phyloP scores from a whole-genome alignment of 148 eudicot genomes.

The Fagopyrum esculentum region DNA sequence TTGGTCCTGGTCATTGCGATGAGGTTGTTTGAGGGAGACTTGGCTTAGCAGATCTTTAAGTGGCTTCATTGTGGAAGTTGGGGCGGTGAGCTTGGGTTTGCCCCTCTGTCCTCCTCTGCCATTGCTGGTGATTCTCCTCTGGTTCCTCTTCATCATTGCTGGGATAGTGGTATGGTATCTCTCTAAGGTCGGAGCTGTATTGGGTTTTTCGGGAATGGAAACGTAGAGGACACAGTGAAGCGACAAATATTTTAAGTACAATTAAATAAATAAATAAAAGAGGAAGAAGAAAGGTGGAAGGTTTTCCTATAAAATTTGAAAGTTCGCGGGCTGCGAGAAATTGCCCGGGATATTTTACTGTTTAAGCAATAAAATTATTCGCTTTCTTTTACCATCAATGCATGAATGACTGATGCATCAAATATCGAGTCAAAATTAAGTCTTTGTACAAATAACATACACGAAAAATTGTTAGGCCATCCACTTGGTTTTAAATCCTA shows the following conservation, averaged over 20 bases:
- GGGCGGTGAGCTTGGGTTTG: slow-evolving; percentile 16
- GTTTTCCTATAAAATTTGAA: not conserved
- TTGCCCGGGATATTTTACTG: not conserved
- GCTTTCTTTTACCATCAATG: too few species aligned
- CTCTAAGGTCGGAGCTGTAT: not conserved
- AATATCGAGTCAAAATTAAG: too few species aligned
- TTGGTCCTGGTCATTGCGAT: not conserved
- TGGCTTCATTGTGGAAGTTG: slow-evolving; percentile 30
- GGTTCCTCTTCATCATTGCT: slow-evolving; percentile 25
- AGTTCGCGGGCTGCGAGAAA: not conserved
- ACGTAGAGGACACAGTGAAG: not conserved
- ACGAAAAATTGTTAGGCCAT: too few species aligned
- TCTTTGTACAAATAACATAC: too few species aligned
- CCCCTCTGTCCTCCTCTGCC: slow-evolving; percentile 11
- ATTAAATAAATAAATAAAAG: not conserved
- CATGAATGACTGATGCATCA: too few species aligned
- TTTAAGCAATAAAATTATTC: too few species aligned
- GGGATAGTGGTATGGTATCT: not conserved
- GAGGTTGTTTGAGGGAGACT: slow-evolving; percentile 19
- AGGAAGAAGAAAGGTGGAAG: not conserved
- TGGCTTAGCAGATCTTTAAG: slow-evolving; percentile 38
- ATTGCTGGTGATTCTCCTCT: slow-evolving; percentile 25
- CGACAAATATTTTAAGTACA: not conserved
- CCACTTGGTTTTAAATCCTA: too few species aligned
- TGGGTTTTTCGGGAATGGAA: not conserved